These are phyloP conservation scores for Leccinum variabile DNA, from an alignment of 1,284 basidiomycete species.

Conservation along the genomic window DNA sequence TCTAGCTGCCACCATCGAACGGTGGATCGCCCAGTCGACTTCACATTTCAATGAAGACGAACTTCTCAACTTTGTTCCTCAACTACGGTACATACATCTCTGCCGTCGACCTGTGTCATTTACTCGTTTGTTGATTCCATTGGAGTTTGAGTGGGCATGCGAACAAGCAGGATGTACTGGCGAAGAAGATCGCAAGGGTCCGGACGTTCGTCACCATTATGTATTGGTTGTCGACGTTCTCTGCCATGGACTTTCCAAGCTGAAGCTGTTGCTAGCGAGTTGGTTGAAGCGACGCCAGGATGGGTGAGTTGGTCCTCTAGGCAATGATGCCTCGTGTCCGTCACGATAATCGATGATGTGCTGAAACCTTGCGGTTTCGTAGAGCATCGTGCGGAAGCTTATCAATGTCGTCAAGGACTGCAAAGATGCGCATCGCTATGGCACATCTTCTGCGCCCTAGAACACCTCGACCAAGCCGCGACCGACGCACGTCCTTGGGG, in stretches of 20 bases:
- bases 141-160: constrained; percentile 65
- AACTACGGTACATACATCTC: constrained; percentile 63
- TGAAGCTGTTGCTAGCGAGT: too few species aligned
- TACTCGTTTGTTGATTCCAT: constrained; percentile 85
- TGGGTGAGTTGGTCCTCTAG: constrained; percentile 29
- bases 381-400: constrained; percentile 62
- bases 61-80: constrained; percentile 79
- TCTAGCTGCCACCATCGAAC: constrained; percentile 84
- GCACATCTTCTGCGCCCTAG: too few species aligned
- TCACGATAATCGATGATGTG: background rate
- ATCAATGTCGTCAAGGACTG: constrained; percentile 52
- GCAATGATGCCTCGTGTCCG: background rate
- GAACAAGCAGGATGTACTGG: constrained; percentile 59
- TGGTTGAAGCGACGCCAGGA: too few species aligned
- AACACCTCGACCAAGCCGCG: too few species aligned
- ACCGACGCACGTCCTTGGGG: constrained; percentile 49
- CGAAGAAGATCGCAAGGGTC: constrained; percentile 75
- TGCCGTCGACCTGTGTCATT: constrained; percentile 72
- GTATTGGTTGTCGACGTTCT: constrained; percentile 86
- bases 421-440: constrained; percentile 44
- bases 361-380: constrained; percentile 10
- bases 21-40: constrained; percentile 87
- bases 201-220: constrained; percentile 84
- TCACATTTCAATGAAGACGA: constrained; percentile 82
- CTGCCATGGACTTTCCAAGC: constrained; percentile 35